Evolutionary conservation across 129 eudicot genomes (phyloP).

Genomic region (Artemisia annua): DNA sequence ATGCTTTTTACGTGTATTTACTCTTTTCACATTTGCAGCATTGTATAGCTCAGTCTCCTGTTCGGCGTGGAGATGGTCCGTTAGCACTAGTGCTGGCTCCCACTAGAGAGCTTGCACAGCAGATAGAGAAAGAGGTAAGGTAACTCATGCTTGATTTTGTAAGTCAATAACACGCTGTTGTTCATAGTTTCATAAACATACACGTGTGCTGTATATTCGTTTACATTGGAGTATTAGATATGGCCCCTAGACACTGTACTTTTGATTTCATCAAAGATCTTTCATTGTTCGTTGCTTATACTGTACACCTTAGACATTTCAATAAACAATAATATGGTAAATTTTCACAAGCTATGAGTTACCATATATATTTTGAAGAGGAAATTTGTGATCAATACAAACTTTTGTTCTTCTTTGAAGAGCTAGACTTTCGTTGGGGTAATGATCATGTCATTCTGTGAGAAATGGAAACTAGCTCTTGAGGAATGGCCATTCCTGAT

Average conservation of each 20-base stretch:
- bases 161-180: constrained; percentile 16
- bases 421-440: constrained; percentile 2
- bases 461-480: constrained; percentile 6
- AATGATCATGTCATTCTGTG: neutral
- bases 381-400: neutral
- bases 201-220: neutral
- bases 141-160: constrained; percentile 26
- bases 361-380: constrained; percentile 11
- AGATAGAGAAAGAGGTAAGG: constrained; percentile 84
- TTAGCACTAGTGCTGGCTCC: constrained; percentile 87
- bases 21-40: constrained; percentile 48
- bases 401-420: neutral
- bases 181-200: constrained; percentile 12
- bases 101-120: constrained; percentile 94
- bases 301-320: constrained; percentile 7
- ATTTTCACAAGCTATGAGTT: neutral
- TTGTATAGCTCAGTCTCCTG: constrained; percentile 71
- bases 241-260: neutral
- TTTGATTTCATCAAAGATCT: constrained; percentile 22
- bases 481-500: neutral
- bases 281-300: constrained; percentile 14
- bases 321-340: neutral
- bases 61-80: constrained; percentile 91
- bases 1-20: constrained; percentile 15
- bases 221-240: constrained; percentile 1